Base-by-base conservation (phyloP, 208 protist genomes). In the Eutreptiella sp. region DNA sequence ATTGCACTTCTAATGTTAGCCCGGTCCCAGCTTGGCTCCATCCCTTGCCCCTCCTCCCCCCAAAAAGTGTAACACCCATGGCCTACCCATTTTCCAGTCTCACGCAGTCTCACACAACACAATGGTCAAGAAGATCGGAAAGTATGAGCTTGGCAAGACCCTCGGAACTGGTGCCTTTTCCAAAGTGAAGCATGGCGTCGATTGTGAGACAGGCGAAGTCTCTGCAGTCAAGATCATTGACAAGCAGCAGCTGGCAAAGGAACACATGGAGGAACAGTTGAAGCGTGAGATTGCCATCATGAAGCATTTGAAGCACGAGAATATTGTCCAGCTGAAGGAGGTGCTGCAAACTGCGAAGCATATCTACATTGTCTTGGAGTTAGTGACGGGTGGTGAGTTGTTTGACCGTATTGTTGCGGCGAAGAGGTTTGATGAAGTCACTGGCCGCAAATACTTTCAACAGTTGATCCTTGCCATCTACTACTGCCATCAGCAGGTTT, bases 191-290 rank as follows among this genome's bases (percentile, higher is more conserved):
- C 38, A 60, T 23, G 66, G 43, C 3, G 28, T 72, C 7, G 63
- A 71, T 50, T 71, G 48, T 5, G 48, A 4, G 21, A 72, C 66
- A 24, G 32, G 33, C 9, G 5, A 68, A n/a, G 21, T 11, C 4
- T 71, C 32, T 24, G 66, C 66, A 2, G 53, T 92, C 38, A 94
- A 94, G 75, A 88, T 91, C 45, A 78, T 94, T 14, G 84, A 92
- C 63, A 88, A 84, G 73, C 77, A 91, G 64, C 79, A 90, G 53
- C 72, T 73, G 4, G 48, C 54, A 11, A 50, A 68, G 19, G 84
- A 86, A 59, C 80, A 82, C 47, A 79, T 74, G 53, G 76, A 86
- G 2, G 78, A 67, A 4, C 28, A 59, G 23, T 46, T 72, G 2
- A 72, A 72, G 32, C 53, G 66, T 58, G 67, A 72, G 43, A 72